Base-by-base conservation (phyloP, 2,329 filamentous ascomycete genomes). In the Aspergillus glaucus region DNA sequence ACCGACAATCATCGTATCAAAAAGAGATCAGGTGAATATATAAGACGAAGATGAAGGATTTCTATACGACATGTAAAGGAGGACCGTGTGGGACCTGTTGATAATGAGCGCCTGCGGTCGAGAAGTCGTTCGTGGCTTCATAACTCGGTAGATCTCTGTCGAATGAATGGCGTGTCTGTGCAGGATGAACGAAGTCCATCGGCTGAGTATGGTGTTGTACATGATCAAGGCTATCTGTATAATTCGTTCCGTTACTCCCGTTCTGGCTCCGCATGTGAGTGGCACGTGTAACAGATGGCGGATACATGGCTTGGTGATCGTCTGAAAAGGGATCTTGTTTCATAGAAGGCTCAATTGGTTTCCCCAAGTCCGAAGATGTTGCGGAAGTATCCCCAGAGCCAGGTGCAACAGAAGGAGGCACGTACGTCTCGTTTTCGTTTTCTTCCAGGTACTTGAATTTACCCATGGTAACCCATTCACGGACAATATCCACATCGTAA, bases 201-300 rank as follows among this genome's bases (percentile, higher is more conserved):
- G 84, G 84, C 56, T 76, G 73, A 52, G 83, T 79, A 58, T 82
- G 80, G 46, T 63, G 57, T 52, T 67, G 71, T 52, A 68, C 73
- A 14, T 69, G 73, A 37, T 74, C 71, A 44, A 70, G 60, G 52
- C 70, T 73, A 34, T 68, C 75, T 19, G 89, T 94, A 67, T 90
- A 94, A 60, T 94, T 91, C 44, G 93, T 96, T 52, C 89, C 92
- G 68, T 95, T 91, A 71, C 91, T 96, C 52, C 90, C 89, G 59
- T 92, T 94, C 64, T 95, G 88, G 61, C 88, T 93, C 58, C 82
- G 78, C 45, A 87, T 92, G 41, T 82, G 82, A 42, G 82, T 79
- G 14, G 88, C 92, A 10, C 81, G 78, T 44, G 88, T 86, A 60
- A 92, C 84, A 46, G 91, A 95, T 12, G 92, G 90, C 44, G 92